Conservation (phyloP, 1,284 basidiomycete species). For the Apiotrichum mycotoxinovorans region DNA sequence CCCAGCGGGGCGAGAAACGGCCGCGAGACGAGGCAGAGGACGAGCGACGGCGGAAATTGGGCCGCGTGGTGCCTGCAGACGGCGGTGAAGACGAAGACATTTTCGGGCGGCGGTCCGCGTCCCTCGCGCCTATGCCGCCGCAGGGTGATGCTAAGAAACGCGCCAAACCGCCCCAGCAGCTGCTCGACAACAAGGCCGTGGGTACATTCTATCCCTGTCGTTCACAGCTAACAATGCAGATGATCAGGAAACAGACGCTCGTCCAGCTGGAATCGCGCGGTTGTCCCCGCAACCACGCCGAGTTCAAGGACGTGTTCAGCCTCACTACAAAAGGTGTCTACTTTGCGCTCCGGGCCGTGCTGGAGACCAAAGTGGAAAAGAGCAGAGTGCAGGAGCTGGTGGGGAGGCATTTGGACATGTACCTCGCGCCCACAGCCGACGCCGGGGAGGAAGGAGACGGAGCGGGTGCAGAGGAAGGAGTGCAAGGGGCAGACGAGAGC, state of each 20-base stretch:
- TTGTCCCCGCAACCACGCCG: constrained; percentile 27
- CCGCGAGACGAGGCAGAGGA: constrained; percentile 16
- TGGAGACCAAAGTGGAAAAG: constrained; percentile 34
- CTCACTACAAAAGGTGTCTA: constrained; percentile 41
- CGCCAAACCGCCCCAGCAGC: constrained; percentile 29
- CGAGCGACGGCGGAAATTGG: constrained; percentile 22
- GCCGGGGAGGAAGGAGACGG: background rate
- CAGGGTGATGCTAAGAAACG: background rate
- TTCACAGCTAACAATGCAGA: constrained; percentile 18
- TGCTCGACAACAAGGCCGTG: constrained; percentile 42
- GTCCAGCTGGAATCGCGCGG: constrained; percentile 34
- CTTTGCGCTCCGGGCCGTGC: constrained; percentile 35
- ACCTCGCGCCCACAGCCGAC: constrained; percentile 17
- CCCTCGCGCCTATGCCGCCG: background rate
- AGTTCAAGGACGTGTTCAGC: constrained; percentile 46
- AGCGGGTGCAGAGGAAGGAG: background rate
- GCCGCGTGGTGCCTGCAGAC: constrained; percentile 13
- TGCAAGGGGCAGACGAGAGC: background rate
- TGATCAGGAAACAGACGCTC: constrained; percentile 43
- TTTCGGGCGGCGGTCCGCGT: constrained; percentile 29
- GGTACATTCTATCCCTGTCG: background rate
- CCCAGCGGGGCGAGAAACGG: constrained; percentile 41
- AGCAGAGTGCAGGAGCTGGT: constrained; percentile 32
- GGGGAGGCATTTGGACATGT: constrained; percentile 43
- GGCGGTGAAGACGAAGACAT: constrained; percentile 35